These are phyloP conservation scores for Dryadomyces quercus-mongolicae DNA, from an alignment of 2,329 filamentous ascomycete genomes.

Conservation along the genomic window DNA sequence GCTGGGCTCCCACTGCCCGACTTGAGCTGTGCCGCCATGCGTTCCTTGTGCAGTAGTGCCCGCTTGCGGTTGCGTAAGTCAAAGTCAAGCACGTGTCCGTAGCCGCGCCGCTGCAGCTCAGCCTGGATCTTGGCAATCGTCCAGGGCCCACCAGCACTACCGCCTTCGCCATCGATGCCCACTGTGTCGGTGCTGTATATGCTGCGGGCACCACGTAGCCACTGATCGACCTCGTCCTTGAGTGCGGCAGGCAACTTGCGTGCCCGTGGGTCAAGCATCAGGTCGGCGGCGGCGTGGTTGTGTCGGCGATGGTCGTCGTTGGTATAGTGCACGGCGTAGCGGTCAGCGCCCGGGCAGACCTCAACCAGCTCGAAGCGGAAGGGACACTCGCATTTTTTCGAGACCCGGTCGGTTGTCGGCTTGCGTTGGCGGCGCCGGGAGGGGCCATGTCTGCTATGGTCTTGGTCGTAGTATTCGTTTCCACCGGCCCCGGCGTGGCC, in stretches of 20 bases:
- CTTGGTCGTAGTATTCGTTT: slow-evolving; percentile 10
- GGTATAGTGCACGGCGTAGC: slow-evolving; percentile 26
- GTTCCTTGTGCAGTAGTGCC: slow-evolving; percentile 17
- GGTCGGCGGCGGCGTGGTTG: slow-evolving; percentile 23
- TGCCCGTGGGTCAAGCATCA: slow-evolving; percentile 22
- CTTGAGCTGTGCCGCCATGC: slow-evolving; percentile 6
- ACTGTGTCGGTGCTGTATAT: neutral
- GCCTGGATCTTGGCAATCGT: slow-evolving; percentile 23
- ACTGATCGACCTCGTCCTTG: slow-evolving; percentile 21
- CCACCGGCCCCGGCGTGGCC: neutral
- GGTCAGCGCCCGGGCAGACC: slow-evolving; percentile 20
- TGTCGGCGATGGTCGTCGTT: slow-evolving; percentile 21
- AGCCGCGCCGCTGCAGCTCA: slow-evolving; percentile 21
- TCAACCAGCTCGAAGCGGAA: slow-evolving; percentile 25
- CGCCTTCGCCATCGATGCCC: neutral
- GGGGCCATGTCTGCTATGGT: neutral
- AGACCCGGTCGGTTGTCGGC: slow-evolving; percentile 21
- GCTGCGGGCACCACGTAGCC: slow-evolving; percentile 15
- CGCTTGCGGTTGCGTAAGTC: slow-evolving; percentile 25
- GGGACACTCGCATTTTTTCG: slow-evolving; percentile 24
- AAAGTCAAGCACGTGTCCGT: slow-evolving; percentile 23
- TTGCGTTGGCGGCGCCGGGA: slow-evolving; percentile 16
- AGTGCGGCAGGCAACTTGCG: slow-evolving; percentile 20
- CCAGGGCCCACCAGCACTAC: slow-evolving; percentile 2
- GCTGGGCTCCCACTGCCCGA: neutral